A percentile compares a stretch with the other conserved stretches of the same genome.
phyloP scores from a whole-genome alignment of 805 yeast species.

The Teunomyces gatunensis region DNA sequence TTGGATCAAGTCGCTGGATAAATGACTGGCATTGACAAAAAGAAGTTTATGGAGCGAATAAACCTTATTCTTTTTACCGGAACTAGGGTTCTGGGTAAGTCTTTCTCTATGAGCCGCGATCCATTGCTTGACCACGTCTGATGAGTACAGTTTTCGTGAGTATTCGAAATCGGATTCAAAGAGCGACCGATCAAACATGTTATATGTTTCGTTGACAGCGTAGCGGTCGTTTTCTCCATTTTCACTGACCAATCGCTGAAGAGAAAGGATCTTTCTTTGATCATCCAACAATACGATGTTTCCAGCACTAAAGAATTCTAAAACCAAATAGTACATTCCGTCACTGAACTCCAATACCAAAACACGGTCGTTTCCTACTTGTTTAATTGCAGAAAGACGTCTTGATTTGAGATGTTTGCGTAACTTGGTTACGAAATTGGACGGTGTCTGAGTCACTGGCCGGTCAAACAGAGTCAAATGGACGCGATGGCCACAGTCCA shows the following conservation, averaged over 20 bases:
- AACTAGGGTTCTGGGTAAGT: slow-evolving; percentile 13
- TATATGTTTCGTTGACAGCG: slow-evolving; percentile 74
- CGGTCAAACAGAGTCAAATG: slow-evolving; percentile 80
- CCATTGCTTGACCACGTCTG: slow-evolving; percentile 39
- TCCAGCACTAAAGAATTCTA: slow-evolving; percentile 96
- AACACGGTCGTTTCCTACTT: slow-evolving; percentile 79
- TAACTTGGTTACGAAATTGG: slow-evolving; percentile 80
- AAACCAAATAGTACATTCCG: slow-evolving; percentile 70
- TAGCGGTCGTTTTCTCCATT: slow-evolving; percentile 60
- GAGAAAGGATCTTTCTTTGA: slow-evolving; percentile 60
- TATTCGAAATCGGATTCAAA: slow-evolving; percentile 28
- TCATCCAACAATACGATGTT: slow-evolving; percentile 77
- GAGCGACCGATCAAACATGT: slow-evolving; percentile 53
- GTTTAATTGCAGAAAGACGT: slow-evolving; percentile 68
- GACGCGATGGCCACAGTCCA: slow-evolving; percentile 83
- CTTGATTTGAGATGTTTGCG: slow-evolving; percentile 84
- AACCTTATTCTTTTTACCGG: slow-evolving; percentile 39
- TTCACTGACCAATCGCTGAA: slow-evolving; percentile 78
- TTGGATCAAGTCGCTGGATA: slow-evolving; percentile 77
- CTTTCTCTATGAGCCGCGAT: slow-evolving; percentile 29
- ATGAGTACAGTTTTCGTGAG: slow-evolving; percentile 19
- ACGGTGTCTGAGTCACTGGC: slow-evolving; percentile 76
- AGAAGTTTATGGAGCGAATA: slow-evolving; percentile 67
- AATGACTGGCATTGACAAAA: slow-evolving; percentile 65
- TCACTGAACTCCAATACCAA: slow-evolving; percentile 82